These are phyloP conservation scores for Phytophthora macrochlamydospora DNA, from an alignment of 352 stramenopile genomes.

Conservation along the genomic window DNA sequence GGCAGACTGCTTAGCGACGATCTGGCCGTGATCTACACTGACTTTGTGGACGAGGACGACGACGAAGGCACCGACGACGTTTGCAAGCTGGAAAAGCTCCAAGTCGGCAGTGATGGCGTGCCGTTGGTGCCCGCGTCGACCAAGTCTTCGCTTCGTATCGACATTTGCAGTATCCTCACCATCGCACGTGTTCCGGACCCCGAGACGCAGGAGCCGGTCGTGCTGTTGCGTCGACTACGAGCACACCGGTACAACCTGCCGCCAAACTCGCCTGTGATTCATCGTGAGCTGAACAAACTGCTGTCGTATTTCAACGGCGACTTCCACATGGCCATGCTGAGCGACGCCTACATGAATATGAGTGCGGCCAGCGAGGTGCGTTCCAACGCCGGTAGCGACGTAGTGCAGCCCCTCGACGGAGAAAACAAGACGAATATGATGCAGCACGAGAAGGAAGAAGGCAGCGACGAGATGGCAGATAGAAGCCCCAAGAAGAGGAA, in stretches of 20 bases:
- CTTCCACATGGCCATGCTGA: conserved; percentile 52
- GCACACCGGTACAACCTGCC: conserved; percentile 56
- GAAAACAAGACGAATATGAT: conserved; percentile 15
- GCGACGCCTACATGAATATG: conserved; percentile 37
- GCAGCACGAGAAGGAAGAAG: conserved; percentile 1
- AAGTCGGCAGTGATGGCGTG: conserved; percentile 24
- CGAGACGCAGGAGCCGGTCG: conserved; percentile 22
- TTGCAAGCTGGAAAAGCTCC: conserved; percentile 6
- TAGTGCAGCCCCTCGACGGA: conserved; percentile 8
- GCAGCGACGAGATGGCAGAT: conserved; percentile 8
- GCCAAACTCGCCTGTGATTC: conserved; percentile 42
- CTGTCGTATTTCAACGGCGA: conserved; percentile 56
- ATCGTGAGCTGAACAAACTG: conserved; percentile 41
- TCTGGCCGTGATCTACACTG: conserved; percentile 41
- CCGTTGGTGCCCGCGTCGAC: conserved; percentile 11
- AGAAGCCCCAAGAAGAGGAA: conserved; percentile 28
- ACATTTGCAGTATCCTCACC: conserved; percentile 36
- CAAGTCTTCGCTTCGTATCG: conserved; percentile 31
- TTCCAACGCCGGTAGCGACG: conserved; percentile 22
- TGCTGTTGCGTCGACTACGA: conserved; percentile 45
- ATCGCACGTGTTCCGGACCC: conserved; percentile 32
- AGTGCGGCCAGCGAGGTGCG: conserved; percentile 14
- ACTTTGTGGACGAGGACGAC: conserved; percentile 60
- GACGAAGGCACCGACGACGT: conserved; percentile 26
- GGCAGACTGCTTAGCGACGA: conserved; percentile 46